phyloP scores from a whole-genome alignment of 257 asterid species.

The Fraxinus americana region DNA sequence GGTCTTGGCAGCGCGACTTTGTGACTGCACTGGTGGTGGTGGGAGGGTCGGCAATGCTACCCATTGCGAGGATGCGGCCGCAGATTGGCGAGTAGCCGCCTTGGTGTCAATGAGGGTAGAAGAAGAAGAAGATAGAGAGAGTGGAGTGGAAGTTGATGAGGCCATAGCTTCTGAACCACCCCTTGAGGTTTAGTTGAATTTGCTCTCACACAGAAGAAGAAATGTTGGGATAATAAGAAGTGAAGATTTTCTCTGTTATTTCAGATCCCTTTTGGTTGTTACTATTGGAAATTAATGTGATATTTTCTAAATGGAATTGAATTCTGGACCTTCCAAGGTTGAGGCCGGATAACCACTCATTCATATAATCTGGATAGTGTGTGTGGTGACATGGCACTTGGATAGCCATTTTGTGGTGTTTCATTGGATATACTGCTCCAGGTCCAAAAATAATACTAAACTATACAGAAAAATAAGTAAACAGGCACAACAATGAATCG shows the following conservation, averaged over 20 bases:
- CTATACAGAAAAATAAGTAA: background rate
- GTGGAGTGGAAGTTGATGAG: constrained; percentile 54
- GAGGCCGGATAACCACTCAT: constrained; percentile 53
- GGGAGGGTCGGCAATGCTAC: constrained; percentile 41
- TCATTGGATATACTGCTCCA: constrained; percentile 35
- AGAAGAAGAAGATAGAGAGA: constrained; percentile 53
- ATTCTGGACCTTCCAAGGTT: constrained; percentile 2
- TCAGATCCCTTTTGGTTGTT: constrained; percentile 1
- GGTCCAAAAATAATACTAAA: background rate
- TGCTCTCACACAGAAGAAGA: background rate
- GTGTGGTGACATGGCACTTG: constrained; percentile 46
- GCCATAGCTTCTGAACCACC: constrained; percentile 42
- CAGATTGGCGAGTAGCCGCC: constrained; percentile 41
- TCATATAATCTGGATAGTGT: constrained; percentile 49
- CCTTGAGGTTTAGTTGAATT: background rate
- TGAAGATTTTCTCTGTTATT: background rate
- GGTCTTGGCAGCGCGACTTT: constrained; percentile 45
- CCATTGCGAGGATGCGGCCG: constrained; percentile 43
- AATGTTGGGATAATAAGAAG: background rate
- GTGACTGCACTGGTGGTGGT: constrained; percentile 35
- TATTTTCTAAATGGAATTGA: constrained; percentile 3
- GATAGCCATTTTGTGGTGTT: constrained; percentile 45
- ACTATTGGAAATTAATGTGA: background rate
- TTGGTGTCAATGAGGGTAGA: constrained; percentile 46
- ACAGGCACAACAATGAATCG: background rate